Conservation (phyloP, 306 rosid genomes). For the Prunus mume region DNA sequence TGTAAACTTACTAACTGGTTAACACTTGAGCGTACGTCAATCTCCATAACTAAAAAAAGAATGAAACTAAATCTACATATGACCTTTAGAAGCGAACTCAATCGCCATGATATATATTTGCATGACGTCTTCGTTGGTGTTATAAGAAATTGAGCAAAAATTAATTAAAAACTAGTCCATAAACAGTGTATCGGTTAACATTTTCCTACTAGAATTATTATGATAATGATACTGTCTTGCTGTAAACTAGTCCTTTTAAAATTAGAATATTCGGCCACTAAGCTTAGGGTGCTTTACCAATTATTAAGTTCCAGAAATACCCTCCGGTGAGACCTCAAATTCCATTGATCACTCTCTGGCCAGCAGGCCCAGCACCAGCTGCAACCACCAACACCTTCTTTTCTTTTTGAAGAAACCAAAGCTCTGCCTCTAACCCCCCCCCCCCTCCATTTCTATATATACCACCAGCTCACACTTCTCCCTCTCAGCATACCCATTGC, state of each 20-base stretch:
- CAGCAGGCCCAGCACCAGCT: slow-evolving; percentile 15
- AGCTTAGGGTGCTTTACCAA: not conserved
- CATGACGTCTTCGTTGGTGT: no score
- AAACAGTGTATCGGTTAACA: not conserved
- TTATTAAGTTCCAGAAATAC: not conserved
- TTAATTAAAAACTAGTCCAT: not conserved
- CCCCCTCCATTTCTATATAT: not conserved
- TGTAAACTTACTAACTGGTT: accelerated
- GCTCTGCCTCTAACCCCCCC: not conserved
- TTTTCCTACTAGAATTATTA: not conserved
- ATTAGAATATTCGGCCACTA: not conserved
- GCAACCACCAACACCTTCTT: not conserved
- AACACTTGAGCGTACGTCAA: accelerated
- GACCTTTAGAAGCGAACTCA: no score
- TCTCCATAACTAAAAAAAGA: no score
- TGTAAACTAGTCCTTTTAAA: not conserved
- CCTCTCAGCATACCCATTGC: not conserved
- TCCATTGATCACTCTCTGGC: not conserved
- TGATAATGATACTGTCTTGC: not conserved
- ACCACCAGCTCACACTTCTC: not conserved
- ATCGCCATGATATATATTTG: no score
- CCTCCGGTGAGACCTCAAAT: slow-evolving; percentile 2
- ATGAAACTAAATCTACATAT: no score
- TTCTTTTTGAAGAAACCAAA: slow-evolving; percentile 24
- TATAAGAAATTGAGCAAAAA: not conserved